Evolutionary conservation across 73 alveolate genomes (phyloP).

Genomic region (Symbiodinium pilosum): DNA sequence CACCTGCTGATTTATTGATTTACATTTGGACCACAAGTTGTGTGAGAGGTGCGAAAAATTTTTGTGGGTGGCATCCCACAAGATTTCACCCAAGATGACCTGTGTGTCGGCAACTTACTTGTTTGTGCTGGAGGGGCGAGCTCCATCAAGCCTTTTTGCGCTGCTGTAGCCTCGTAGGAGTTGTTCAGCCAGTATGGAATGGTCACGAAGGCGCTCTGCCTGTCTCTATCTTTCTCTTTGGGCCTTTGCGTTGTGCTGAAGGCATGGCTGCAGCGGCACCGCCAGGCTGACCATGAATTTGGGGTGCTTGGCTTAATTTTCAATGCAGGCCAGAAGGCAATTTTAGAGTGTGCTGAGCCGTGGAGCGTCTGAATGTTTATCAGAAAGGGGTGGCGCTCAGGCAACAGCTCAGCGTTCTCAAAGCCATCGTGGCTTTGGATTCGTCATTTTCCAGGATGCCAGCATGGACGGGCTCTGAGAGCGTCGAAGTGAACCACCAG

Average conservation of each 20-base stretch:
- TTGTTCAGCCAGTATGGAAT: not conserved
- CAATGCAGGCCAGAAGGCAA: too few relatives aligned
- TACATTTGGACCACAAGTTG: not conserved
- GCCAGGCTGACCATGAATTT: not conserved
- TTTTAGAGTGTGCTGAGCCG: too few relatives aligned
- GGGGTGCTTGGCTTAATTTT: too few relatives aligned
- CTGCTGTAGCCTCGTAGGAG: too few relatives aligned
- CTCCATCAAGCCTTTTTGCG: too few relatives aligned
- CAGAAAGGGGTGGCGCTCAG: too few relatives aligned
- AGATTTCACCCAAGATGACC: constrained; percentile 34
- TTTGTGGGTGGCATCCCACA: constrained; percentile 89
- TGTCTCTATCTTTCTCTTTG: too few relatives aligned
- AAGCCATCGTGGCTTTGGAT: constrained; percentile 67
- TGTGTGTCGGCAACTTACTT: not conserved
- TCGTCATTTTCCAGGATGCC: constrained; percentile 56
- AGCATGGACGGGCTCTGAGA: constrained; percentile 11
- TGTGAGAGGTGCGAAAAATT: constrained; percentile 50
- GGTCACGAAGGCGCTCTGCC: constrained; percentile 11
- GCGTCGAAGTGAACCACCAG: too few relatives aligned
- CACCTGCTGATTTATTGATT: not conserved
- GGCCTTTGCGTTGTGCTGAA: not conserved
- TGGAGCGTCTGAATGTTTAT: too few relatives aligned
- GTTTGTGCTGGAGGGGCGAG: not conserved
- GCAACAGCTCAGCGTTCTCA: not conserved
- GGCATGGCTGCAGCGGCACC: constrained; percentile 93